These are phyloP conservation scores for Hyaloperonospora arabidopsidis DNA, from an alignment of 352 stramenopile genomes.

Conservation along the genomic window DNA sequence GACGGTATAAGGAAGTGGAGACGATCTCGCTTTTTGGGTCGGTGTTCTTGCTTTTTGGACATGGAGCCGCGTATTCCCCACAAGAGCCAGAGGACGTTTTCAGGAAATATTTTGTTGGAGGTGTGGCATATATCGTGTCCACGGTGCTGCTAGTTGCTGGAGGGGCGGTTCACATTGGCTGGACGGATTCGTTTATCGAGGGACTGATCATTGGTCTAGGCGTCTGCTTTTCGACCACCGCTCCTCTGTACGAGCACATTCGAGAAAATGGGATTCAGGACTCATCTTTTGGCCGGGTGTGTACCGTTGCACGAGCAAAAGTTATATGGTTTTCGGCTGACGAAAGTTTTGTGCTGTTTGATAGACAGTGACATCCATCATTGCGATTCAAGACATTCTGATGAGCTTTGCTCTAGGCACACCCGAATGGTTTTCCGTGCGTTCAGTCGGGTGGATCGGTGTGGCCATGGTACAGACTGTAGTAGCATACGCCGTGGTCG, in stretches of 20 bases:
- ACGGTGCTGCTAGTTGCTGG: conserved; percentile 67
- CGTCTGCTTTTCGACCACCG: conserved; percentile 79
- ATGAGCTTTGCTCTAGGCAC: conserved; percentile 84
- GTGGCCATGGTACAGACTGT: conserved; percentile 61
- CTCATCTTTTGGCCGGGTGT: conserved; percentile 67
- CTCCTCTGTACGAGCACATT: conserved; percentile 77
- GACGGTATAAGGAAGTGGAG: conserved; percentile 87
- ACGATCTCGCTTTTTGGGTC: conserved; percentile 91
- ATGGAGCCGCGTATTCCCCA: conserved; percentile 66
- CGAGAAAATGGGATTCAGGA: conserved; percentile 74
- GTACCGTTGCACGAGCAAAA: conserved; percentile 5
- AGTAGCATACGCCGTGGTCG: conserved; percentile 63
- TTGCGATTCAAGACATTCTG: conserved; percentile 75
- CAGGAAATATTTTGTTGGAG: conserved; percentile 62
- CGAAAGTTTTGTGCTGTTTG: conserved; percentile 5
- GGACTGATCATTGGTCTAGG: conserved; percentile 69
- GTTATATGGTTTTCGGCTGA: not conserved
- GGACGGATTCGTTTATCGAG: conserved; percentile 67
- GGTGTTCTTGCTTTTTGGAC: conserved; percentile 90
- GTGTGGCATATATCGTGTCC: conserved; percentile 62
- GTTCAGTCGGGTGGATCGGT: conserved; percentile 61
- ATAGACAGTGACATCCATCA: conserved; percentile 78
- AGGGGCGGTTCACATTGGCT: conserved; percentile 65
- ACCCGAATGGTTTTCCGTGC: conserved; percentile 77
- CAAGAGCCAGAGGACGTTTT: conserved; percentile 62